Evolutionary conservation across 148 eudicot species (phyloP), one percentile per base, ranked within the genome.

Genomic region (Amaranthus hypochondriacus): DNA sequence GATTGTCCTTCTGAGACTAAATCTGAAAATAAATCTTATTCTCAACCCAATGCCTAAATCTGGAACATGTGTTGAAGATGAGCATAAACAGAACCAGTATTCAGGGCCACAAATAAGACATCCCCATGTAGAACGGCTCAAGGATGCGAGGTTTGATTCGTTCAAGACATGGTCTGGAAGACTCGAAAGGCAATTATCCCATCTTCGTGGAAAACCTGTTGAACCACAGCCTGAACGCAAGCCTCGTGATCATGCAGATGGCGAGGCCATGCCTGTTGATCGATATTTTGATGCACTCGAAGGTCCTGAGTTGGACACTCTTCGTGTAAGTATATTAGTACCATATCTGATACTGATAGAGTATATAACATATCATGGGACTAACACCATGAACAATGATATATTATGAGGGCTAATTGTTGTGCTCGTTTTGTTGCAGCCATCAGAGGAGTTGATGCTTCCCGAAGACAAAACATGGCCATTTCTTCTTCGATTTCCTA

Each of bases 401-500:
- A 28, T 28, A 28, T 28, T 63, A 42, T 48, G 58, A 6, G 69
- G 69, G 28, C 53, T 66, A 49, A 66, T n/a, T 21, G 65, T 14
- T 71, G 49, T 69, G 28, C 14, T 56, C 3, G 15, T 72, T 48
- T n/a, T 52, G 60, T 28, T 71, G 77, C 87, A 94, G 98, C 77
- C 89, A 61, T 83, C 92, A 7, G 98, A 94, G 75, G 87, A 94
- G 60, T 78, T 88, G 76, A 68, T 94, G 71, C 89, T 95, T 42
- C 98, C 98, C 0, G 87, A 88, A 18, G 98, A 95, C 86, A 83
- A 87, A 79, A 76, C 7, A 18, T 95, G 98, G 98, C 98, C 98
- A 1, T 95, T 95, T 80, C 92, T 95, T 70, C 93, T 95, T 8
- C 87, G 98, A 2, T 90, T 75, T 75, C 92, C 93, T 0, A 78